These are phyloP conservation scores for Phytophthora vignae DNA, from an alignment of 352 stramenopile species.

Conservation along the genomic window DNA sequence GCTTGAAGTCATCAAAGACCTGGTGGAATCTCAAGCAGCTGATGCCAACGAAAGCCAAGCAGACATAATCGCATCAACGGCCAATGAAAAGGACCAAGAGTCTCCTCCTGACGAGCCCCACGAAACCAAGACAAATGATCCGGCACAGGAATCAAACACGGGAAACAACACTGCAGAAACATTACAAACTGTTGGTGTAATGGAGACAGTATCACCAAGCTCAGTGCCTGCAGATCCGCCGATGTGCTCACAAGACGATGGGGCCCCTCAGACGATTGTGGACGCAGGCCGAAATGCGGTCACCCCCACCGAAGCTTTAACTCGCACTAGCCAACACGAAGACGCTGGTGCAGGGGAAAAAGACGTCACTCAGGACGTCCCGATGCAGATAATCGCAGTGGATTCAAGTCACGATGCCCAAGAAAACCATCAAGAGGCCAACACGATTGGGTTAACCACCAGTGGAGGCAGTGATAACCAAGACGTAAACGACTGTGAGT, in stretches of 20 bases:
- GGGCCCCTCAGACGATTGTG: neutral
- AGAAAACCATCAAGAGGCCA: neutral
- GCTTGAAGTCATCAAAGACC: conserved; percentile 11
- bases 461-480: neutral
- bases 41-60: neutral
- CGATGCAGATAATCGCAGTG: no score
- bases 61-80: neutral
- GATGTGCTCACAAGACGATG: neutral
- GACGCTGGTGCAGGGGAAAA: no score
- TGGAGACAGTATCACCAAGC: no score
- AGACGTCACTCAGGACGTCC: no score
- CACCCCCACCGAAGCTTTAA: neutral
- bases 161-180: neutral
- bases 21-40: neutral
- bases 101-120: neutral
- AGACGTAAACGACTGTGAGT: neutral
- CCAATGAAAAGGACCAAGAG: neutral
- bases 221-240: no score
- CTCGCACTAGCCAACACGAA: no score
- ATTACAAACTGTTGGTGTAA: no score
- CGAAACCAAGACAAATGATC: neutral
- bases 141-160: neutral
- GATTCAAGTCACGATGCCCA: neutral
- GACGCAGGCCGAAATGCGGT: neutral
- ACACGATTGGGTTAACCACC: no score